Base-by-base conservation (phyloP, 208 protist genomes). In the Strigomonas oncopelti region DNA sequence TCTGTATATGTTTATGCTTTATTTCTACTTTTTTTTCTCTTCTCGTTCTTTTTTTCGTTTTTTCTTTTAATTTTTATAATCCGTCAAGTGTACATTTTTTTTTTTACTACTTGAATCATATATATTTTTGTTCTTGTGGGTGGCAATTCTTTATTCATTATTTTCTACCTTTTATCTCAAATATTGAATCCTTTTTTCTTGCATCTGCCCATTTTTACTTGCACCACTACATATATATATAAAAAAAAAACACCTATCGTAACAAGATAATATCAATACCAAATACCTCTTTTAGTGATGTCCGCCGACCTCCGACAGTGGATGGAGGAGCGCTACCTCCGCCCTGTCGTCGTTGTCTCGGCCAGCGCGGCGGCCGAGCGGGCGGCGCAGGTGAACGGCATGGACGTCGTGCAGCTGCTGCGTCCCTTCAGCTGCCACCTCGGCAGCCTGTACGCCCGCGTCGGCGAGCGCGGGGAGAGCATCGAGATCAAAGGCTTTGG, bases 381-480 rank as follows among this genome's bases (percentile, higher is more conserved):
- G 1, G 55, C 78, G 36, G 80, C 74, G 53, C 67, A 61, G 3
- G 76, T 78, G 28, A 87, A 89, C 65, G 90, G 90, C 24, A 55
- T 95, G 27, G 81, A 88, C 54, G 38, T 85, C 18, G 69, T 92
- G 28, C 85, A 95, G 28, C 71, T 95, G 28, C 75, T 95, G 0
- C 81, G 90, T 1, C 90, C 85, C 13, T 91, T 88, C 68, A 69
- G 76, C 57, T 72, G 73, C 36, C 68, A 81, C 56, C 34, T 34
- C 58, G 74, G 83, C 58, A 52, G 66, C 0, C 71, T 87, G 0
- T 80, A 69, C 62, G 77, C 81, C 54, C 80, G 72, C 51, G 29
- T 77, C 24, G 77, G 81, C 5, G 82, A 94, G 51, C 78, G 78
- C 29, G 80, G 82, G 28, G 85, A 92, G 27, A 66, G 72, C 5